Percentiles rank a stretch among this genome's conserved stretches.
phyloP scores from a whole-genome alignment of 2,329 filamentous ascomycete species.

The Fusarium verticillioides region DNA sequence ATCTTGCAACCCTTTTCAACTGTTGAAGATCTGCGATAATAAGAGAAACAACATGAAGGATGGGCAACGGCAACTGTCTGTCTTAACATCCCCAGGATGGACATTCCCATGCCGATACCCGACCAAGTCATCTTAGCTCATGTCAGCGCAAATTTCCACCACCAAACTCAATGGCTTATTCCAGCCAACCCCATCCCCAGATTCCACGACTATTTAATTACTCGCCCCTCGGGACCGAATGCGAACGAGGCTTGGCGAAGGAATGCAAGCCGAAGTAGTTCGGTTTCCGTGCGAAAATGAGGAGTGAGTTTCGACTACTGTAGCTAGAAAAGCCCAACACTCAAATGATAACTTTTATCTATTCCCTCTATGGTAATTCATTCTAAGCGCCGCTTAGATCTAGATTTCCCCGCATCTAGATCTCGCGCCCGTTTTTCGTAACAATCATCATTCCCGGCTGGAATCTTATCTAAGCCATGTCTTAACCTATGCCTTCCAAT shows the following conservation, averaged over 20 bases:
- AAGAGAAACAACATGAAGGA: fast-evolving
- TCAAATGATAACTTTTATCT: conserved; percentile 11
- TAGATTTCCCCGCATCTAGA: not conserved
- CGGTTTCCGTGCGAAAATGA: not conserved
- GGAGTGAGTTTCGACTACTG: not conserved
- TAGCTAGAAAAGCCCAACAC: not conserved
- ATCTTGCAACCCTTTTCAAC: fast-evolving
- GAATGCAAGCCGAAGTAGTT: not conserved
- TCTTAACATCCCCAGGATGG: not conserved
- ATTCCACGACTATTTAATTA: not conserved
- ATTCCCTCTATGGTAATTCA: conserved; percentile 1
- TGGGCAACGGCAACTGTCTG: not conserved
- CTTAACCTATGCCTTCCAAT: conserved; percentile 30
- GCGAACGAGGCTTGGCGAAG: not conserved
- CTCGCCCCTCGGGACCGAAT: not conserved
- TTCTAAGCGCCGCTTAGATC: not conserved
- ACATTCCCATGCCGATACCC: not conserved
- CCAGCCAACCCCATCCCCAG: not conserved
- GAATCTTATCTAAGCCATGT: not conserved
- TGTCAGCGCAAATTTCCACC: not conserved
- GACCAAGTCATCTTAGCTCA: not conserved
- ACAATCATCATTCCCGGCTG: not conserved
- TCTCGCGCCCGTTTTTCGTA: not conserved
- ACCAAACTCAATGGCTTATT: not conserved
- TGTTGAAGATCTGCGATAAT: fast-evolving